Evolutionary conservation across 176 grass and related monocot genomes (phyloP).

Genomic region (Bromus sterilis): DNA sequence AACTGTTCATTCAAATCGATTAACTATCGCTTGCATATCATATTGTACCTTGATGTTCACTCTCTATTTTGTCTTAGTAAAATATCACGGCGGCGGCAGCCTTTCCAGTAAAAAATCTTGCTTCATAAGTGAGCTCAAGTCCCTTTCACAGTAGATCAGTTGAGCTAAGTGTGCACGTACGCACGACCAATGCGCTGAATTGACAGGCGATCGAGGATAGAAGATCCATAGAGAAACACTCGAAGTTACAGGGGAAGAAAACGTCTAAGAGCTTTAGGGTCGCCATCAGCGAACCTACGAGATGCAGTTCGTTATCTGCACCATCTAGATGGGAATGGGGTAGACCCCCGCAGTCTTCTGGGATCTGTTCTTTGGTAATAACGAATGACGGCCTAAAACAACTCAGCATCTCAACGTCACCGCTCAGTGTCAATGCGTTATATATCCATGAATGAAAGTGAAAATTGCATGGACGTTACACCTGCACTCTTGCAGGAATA

Average conservation of each 20-base stretch:
- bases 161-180: neutral
- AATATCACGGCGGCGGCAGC: conserved; percentile 1
- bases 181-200: neutral
- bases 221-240: neutral
- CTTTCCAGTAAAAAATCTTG: neutral
- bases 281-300: neutral
- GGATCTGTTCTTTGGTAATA: neutral
- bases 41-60: neutral
- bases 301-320: neutral
- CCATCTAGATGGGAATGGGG: neutral
- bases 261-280: neutral
- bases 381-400: neutral
- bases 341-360: neutral
- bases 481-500: neutral
- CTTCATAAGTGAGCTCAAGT: neutral
- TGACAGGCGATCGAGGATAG: neutral
- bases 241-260: no score
- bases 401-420: neutral
- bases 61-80: neutral
- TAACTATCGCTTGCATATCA: neutral
- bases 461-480: neutral
- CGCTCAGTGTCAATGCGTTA: neutral
- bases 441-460: neutral
- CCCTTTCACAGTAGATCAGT: neutral
- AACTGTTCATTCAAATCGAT: neutral